Evolutionary conservation across 768 basidiomycete species (phyloP), one percentile per base, ranked within the genome.

Genomic region (Pilatotrama ljubarskyi): DNA sequence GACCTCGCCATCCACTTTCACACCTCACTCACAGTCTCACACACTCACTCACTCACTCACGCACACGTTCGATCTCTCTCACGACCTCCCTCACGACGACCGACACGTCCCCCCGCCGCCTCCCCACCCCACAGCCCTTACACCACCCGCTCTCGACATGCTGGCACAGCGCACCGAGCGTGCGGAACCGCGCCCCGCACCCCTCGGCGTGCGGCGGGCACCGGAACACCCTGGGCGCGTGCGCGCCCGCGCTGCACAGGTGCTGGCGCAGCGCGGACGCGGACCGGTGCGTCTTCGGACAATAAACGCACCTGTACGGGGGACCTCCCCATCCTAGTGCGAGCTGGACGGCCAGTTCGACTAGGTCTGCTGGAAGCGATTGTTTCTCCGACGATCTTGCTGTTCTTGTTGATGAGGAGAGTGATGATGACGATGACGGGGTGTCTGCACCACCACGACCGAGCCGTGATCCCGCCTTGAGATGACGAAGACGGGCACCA

Each of bases 101-200:
- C 29, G 10, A 4, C 29, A 32, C 29, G 10, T 32, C 29, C 29
- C 29, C 29, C 4, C 29, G 29, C 4, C 29, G 10, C 29, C 4
- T 10, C 29, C 29, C 10, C 29, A 32, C 29, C 29, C 29, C 5
- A 32, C 29, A 32, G 5, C 29, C 29, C 29, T 32, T 32, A 32
- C 88, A 90, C 36, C 62, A 71, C 61, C 80, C 82, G 66, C 82
- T 85, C 75, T 89, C 86, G 26, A 89, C 77, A 68, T 90, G 87
- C 72, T 84, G 82, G 47, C 80, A 81, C 54, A 90, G 69, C 4
- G 68, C 85, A 51, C 87, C 87, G 35, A 89, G 76, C 7, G 83
- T 79, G 13, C 52, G 63, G 67, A 85, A 87, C 37, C 70, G 67
- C 26, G 48, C 36, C 2, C 55, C 65, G 66, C 88, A 90, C 11